These are phyloP conservation scores for Hydrangea macrophylla DNA, from an alignment of 148 eudicot species.

Conservation along the genomic window DNA sequence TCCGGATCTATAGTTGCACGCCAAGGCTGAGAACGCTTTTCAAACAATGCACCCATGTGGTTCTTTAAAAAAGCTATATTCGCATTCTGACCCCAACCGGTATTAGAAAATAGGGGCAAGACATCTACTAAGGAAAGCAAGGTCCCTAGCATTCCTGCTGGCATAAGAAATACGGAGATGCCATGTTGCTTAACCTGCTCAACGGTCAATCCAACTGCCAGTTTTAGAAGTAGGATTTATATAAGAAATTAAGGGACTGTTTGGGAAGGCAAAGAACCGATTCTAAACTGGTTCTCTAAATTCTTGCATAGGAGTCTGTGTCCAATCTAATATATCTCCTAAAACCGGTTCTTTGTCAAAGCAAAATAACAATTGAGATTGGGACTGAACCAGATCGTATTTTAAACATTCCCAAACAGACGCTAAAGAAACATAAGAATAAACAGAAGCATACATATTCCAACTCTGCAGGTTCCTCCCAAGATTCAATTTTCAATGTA, in stretches of 20 bases:
- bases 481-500: slow-evolving; percentile 71
- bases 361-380: too few relatives aligned
- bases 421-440: slow-evolving; percentile 5
- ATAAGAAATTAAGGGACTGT: too few relatives aligned
- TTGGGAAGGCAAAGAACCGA: too few relatives aligned
- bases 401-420: too few relatives aligned
- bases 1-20: slow-evolving; percentile 63
- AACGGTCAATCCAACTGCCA: too few relatives aligned
- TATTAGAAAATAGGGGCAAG: slow-evolving; percentile 81
- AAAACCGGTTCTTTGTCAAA: too few relatives aligned
- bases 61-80: slow-evolving; percentile 81
- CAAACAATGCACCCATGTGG: slow-evolving; percentile 93
- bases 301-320: too few relatives aligned
- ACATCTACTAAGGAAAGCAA: slow-evolving; percentile 89
- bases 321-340: too few relatives aligned
- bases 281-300: too few relatives aligned
- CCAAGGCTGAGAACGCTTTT: slow-evolving; percentile 82
- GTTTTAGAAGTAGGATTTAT: too few relatives aligned
- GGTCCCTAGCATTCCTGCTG: slow-evolving; percentile 99
- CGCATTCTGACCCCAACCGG: slow-evolving; percentile 87
- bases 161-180: slow-evolving; percentile 94
- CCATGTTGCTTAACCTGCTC: slow-evolving; percentile 97
- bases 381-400: too few relatives aligned
- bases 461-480: slow-evolving; percentile 95
- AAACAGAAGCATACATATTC: slow-evolving; percentile 66